Conservation (phyloP, 2,329 filamentous ascomycete genomes). For the Macrophomina phaseolina region DNA sequence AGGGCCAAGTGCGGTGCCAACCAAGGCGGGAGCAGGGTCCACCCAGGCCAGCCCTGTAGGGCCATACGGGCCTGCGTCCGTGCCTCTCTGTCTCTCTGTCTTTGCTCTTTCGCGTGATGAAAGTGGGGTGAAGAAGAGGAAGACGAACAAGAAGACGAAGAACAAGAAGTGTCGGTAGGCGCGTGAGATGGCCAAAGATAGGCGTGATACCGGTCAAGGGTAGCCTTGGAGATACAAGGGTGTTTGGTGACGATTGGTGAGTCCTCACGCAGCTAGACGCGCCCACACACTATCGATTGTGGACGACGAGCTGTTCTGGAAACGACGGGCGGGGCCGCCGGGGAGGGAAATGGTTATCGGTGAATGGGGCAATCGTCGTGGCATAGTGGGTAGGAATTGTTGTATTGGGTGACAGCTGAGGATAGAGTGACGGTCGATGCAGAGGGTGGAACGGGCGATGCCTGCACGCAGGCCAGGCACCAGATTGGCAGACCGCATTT, state of each 20-base stretch:
- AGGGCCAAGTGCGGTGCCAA: too few species aligned
- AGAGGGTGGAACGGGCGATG: conserved; percentile 4
- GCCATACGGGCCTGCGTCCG: neutral
- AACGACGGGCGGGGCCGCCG: neutral
- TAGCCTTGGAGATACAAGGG: too few species aligned
- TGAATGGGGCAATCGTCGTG: neutral
- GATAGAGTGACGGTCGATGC: neutral
- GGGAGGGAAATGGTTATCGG: neutral
- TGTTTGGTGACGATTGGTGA: too few species aligned
- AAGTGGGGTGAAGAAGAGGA: conserved; percentile 10
- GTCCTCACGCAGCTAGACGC: too few species aligned
- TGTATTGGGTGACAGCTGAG: neutral
- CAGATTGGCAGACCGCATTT: conserved; percentile 16
- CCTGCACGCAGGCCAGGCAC: neutral
- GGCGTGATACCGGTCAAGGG: conserved; percentile 9
- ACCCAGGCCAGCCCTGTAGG: conserved; percentile 9
- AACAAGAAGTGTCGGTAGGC: neutral
- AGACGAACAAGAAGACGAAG: neutral
- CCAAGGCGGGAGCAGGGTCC: too few species aligned
- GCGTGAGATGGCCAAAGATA: conserved; percentile 2
- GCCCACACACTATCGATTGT: neutral
- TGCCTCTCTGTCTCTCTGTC: neutral
- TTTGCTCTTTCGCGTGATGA: neutral
- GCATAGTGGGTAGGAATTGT: neutral
- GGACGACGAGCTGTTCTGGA: neutral